Conservation (phyloP, 345 rosid genomes). For the Erysimum cheiranthoides region DNA sequence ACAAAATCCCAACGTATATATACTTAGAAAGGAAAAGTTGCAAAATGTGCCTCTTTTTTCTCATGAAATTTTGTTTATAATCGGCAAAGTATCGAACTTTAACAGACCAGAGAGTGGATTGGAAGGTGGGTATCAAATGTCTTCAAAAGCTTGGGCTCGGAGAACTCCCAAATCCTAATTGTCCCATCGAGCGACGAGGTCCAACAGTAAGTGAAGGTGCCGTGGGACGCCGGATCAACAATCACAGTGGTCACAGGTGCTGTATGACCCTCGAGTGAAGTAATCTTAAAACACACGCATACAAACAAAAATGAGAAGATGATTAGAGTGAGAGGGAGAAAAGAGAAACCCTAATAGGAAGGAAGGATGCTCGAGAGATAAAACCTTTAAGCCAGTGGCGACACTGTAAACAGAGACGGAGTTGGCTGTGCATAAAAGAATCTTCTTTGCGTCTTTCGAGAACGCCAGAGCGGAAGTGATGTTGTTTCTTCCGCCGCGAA, state of each 20-base stretch:
- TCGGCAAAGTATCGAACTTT: constrained; percentile 9
- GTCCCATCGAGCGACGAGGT: constrained; percentile 89
- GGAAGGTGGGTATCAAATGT: constrained; percentile 58
- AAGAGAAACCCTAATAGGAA: not conserved
- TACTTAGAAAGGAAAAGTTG: not conserved
- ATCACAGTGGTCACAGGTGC: constrained; percentile 67
- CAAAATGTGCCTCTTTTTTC: not conserved
- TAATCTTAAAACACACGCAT: constrained; percentile 40
- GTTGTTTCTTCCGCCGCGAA: constrained; percentile 71
- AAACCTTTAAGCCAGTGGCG: constrained; percentile 71
- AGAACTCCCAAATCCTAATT: constrained; percentile 79
- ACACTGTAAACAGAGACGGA: constrained; percentile 73
- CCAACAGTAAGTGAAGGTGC: constrained; percentile 65
- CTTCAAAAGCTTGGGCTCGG: constrained; percentile 63
- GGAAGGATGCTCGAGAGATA: not conserved
- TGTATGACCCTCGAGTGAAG: constrained; percentile 73
- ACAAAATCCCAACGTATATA: not conserved
- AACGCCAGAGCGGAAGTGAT: constrained; percentile 72
- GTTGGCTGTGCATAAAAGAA: constrained; percentile 71
- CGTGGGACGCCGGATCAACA: constrained; percentile 61
- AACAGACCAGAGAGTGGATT: constrained; percentile 68
- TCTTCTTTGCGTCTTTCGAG: constrained; percentile 83
- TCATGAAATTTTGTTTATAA: not conserved
- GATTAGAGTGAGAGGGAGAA: not conserved
- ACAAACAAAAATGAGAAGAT: not conserved